phyloP scores from a whole-genome alignment of 257 asterid genomes.

The Solanum rostratum region DNA sequence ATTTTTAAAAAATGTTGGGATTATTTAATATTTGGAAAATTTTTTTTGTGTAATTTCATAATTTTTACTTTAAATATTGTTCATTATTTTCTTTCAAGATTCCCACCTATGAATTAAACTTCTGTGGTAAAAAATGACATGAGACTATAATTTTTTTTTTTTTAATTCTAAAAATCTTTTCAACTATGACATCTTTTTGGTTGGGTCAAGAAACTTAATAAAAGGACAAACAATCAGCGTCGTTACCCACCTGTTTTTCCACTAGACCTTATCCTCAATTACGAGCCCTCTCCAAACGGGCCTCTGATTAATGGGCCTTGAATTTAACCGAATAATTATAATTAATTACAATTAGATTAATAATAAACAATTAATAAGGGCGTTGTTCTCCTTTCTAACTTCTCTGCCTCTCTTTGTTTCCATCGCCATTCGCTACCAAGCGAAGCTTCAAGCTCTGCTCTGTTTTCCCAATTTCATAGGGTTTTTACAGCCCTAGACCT shows the following conservation, averaged over 20 bases:
- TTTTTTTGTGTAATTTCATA: too few species aligned
- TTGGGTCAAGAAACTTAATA: not conserved
- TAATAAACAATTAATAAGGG: not conserved
- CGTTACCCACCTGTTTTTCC: not conserved
- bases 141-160: too few species aligned
- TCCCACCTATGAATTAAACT: too few species aligned
- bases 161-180: not conserved
- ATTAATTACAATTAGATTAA: not conserved
- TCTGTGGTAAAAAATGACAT: too few species aligned
- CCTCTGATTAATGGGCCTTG: not conserved
- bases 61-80: too few species aligned
- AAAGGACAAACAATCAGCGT: not conserved
- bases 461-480: not conserved
- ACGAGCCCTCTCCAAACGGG: not conserved
- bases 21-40: too few species aligned
- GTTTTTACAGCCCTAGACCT: not conserved
- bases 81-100: too few species aligned
- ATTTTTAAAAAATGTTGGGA: too few species aligned
- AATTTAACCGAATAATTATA: not conserved
- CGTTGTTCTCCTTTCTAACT: not conserved
- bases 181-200: not conserved
- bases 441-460: not conserved
- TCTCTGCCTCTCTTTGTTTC: not conserved
- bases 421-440: not conserved
- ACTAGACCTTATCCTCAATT: not conserved